Base-by-base conservation (phyloP, 441 rosid species). In the Macaranga tanarius region DNA sequence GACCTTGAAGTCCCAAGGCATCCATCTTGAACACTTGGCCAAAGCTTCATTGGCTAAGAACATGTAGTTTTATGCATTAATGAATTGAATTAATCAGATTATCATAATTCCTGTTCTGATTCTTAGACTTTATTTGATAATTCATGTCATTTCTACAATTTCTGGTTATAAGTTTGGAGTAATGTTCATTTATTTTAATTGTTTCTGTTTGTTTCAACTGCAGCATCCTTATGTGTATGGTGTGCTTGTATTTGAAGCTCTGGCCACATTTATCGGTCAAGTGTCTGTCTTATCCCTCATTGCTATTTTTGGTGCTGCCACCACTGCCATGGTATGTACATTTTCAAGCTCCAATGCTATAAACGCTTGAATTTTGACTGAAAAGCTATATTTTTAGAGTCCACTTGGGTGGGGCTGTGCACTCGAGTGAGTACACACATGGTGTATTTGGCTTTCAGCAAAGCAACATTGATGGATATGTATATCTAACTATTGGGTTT, bases 191-290 rank as follows among this genome's bases (percentile, higher is more conserved):
- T 17, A 28, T 31, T n/a, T 55, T 61, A 28, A 28, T 28, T 28
- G 31, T 28, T 28, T 28, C 31, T 28, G 31, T 28, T 59, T 15
- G 10, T 54, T 63, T 55, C 40, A 40, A 60, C 70, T 69, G 86
- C 87, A 89, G 94, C 92, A 90, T 84, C 97, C 90, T 4, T 92
- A 90, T 54, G 91, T 85, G 19, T 89, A 90, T 69, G 97, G 89
- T 16, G 97, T 92, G 67, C 73, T 90, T 74, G 84, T 90, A 59
- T 90, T 92, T 69, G 97, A 90, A 88, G 97, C 93, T 55, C 82
- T 86, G 89, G 93, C 97, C 58, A 92, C 92, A 58, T 92, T 87
- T 80, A 79, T 90, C 8, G 95, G 97, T 23, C 95, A 90, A 82
- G 91, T 88, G 63, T 88, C 95, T 9, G 97, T 89, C 71, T 73